Base-by-base conservation (phyloP, 78 protist species). In the Dictyostelium intermedium region DNA sequence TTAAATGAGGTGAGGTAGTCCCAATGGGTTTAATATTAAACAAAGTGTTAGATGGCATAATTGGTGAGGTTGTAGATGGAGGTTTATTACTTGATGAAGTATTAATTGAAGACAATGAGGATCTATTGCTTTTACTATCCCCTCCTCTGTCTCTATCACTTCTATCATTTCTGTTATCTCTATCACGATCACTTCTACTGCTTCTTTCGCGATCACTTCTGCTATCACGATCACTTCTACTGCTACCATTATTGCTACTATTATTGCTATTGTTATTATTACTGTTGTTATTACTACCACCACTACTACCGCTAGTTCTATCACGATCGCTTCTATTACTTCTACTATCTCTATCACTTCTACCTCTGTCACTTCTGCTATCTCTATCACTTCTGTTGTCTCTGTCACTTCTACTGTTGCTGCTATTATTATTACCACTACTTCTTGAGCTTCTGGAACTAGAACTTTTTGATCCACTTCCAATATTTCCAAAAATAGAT, bases 281-380 rank as follows among this genome's bases (percentile, higher is more conserved):
- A 14, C 7, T 20, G 7, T 20, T 53, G 20, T 56, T 56, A 56
- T 56, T 56, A 27, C 10, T 66, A 10, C n/a, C 27, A 66, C 32
- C n/a, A 66, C 5, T 10, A 35, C 43, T 73, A 35, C 35, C 27
- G 27, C 69, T 60, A 60, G 32, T 60, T 20, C 69, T 23, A 60
- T 23, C 69, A 1, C 23, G 32, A 60, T 23, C 27, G 20, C 69
- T 20, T 23, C 27, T 66, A 10, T 10, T 27, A 34, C 0, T 34
- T 72, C 45, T 72, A 72, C 32, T 41, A 72, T 34, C 45, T 25
- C 78, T 34, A 70, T 69, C 77, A 76, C 77, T 69, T 30, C 79
- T 70, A 30, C 43, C 37, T 30, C 37, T 8, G 32, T 32, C 41
- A 3, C 39, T 69, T 14, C 39, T 32, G 11, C 77, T 30, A 69